Evolutionary conservation across 257 asterid genomes (phyloP).

Genomic region (Solanum pennellii): DNA sequence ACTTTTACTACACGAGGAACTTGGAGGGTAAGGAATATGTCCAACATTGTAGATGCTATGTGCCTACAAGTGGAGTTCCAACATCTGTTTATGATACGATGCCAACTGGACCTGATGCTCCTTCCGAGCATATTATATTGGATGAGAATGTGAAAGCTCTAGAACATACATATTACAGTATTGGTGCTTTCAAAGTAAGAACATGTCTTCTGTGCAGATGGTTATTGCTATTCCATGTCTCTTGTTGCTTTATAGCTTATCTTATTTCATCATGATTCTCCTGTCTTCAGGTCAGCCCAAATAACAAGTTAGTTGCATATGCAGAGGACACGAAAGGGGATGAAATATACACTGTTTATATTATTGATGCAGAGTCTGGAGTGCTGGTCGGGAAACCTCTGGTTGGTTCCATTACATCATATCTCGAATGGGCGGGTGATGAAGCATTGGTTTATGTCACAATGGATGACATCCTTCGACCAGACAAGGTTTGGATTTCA

Average conservation of each 20-base stretch:
- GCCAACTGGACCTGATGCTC: constrained; percentile 77
- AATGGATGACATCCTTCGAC: constrained; percentile 83
- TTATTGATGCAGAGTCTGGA: constrained; percentile 74
- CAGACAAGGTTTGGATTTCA: constrained; percentile 61
- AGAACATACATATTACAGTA: constrained; percentile 45
- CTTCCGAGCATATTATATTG: constrained; percentile 71
- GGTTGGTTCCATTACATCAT: constrained; percentile 43
- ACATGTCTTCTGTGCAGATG: not conserved
- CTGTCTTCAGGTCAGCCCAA: constrained; percentile 65
- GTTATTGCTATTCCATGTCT: not conserved
- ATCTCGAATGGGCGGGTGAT: constrained; percentile 83
- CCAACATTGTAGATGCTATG: constrained; percentile 69
- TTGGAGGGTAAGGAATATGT: constrained; percentile 84
- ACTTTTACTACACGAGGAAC: constrained; percentile 72
- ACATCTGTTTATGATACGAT: constrained; percentile 69
- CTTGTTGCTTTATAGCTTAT: not conserved
- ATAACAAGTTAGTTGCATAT: constrained; percentile 72
- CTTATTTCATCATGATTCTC: not conserved
- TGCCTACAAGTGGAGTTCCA: constrained; percentile 24
- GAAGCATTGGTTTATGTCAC: constrained; percentile 72
- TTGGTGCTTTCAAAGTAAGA: constrained; percentile 68
- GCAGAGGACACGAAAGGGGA: constrained; percentile 93
- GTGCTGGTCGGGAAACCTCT: constrained; percentile 60
- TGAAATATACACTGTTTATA: constrained; percentile 69
- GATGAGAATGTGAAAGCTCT: constrained; percentile 86